Evolutionary conservation across 306 rosid genomes (phyloP).

Genomic region (Vigna unguiculata): DNA sequence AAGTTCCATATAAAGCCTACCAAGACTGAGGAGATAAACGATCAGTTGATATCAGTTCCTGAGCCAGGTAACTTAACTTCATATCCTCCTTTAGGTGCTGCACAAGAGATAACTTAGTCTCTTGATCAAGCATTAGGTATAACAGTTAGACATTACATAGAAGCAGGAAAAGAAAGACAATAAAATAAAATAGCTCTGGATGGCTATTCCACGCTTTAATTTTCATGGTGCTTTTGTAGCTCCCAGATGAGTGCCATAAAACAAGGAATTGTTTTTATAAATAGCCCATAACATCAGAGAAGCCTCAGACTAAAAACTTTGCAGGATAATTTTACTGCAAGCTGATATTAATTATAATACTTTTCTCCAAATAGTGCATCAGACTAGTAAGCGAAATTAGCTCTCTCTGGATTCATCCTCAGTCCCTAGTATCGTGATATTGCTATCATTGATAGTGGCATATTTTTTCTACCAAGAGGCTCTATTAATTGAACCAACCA

Average conservation of each 20-base stretch:
- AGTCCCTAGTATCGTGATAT: slow-evolving; percentile 11
- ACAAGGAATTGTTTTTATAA: background rate
- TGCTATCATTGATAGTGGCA: background rate
- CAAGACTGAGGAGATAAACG: slow-evolving; percentile 98
- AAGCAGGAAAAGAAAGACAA: slow-evolving; percentile 27
- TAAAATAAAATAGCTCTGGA: background rate
- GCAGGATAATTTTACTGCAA: background rate
- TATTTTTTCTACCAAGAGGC: background rate
- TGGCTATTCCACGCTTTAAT: background rate
- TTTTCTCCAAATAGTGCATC: slow-evolving; percentile 13
- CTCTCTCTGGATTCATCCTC: slow-evolving; percentile 24
- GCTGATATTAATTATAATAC: slow-evolving; percentile 18
- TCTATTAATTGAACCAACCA: slow-evolving; percentile 25
- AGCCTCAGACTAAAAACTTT: slow-evolving; percentile 22
- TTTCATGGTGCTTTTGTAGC: slow-evolving; percentile 24
- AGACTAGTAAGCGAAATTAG: slow-evolving; percentile 17
- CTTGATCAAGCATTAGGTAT: slow-evolving; percentile 41
- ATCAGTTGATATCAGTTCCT: slow-evolving; percentile 87
- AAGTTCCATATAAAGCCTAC: slow-evolving; percentile 61
- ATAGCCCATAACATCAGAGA: slow-evolving; percentile 24
- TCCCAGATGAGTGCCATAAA: slow-evolving; percentile 26
- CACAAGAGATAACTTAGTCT: slow-evolving; percentile 48
- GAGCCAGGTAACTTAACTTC: slow-evolving; percentile 95
- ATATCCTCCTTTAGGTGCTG: slow-evolving; percentile 99
- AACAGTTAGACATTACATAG: slow-evolving; percentile 22